Conservation (phyloP, 108 stramenopile genomes). For the Conticribra weissflogii region DNA sequence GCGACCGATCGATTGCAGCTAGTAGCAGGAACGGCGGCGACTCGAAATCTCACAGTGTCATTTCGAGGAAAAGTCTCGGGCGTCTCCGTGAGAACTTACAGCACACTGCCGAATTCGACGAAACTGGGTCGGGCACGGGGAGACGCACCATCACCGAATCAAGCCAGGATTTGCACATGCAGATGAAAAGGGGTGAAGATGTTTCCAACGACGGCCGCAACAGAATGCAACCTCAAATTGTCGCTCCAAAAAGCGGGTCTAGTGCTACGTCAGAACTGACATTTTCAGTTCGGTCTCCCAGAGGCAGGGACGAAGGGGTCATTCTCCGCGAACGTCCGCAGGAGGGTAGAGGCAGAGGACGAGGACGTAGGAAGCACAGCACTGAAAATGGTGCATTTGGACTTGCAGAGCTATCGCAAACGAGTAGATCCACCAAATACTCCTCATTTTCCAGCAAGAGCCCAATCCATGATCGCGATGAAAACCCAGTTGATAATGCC, state of each 20-base stretch:
- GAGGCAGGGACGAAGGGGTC: conserved; percentile 2
- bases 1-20: not conserved
- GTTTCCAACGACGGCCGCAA: no score
- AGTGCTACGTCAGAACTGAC: not conserved
- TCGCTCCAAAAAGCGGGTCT: not conserved
- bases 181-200: not conserved
- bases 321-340: conserved; percentile 6
- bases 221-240: conserved; percentile 2
- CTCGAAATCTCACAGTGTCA: conserved; percentile 5
- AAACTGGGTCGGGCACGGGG: not conserved
- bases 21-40: conserved; percentile 1
- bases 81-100: conserved; percentile 16
- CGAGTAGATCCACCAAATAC: not conserved
- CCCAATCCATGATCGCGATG: not conserved
- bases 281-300: not conserved
- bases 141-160: not conserved
- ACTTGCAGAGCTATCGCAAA: conserved; percentile 8
- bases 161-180: not conserved
- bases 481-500: not conserved
- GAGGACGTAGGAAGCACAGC: conserved; percentile 19
- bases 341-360: conserved; percentile 36
- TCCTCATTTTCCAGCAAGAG: not conserved
- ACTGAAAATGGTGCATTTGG: conserved; percentile 2
- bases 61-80: conserved; percentile 32
- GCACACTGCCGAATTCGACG: not conserved